Conservation (phyloP, 2,329 filamentous ascomycete genomes). For the Apiospora koreana region DNA sequence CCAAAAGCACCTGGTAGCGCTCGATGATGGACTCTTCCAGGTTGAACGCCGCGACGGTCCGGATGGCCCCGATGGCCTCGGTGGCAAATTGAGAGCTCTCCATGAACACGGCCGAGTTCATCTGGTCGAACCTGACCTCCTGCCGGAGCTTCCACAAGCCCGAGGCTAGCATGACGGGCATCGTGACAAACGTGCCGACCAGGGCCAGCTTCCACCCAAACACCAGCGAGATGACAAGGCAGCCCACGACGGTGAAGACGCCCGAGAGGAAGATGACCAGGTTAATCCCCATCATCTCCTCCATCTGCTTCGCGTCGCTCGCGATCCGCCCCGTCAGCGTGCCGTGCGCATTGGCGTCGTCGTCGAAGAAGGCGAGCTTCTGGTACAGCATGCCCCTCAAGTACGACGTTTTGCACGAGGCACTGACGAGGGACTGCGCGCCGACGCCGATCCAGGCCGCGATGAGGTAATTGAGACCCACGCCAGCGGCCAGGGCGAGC, state of each 20-base stretch:
- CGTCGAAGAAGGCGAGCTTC: conserved; percentile 58
- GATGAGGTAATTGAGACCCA: conserved; percentile 53
- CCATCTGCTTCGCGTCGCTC: conserved; percentile 54
- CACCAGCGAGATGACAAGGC: conserved; percentile 62
- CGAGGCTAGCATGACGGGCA: conserved; percentile 46
- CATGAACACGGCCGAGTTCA: conserved; percentile 65
- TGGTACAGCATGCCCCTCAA: conserved; percentile 48
- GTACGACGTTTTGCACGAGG: conserved; percentile 14
- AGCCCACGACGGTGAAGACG: conserved; percentile 63
- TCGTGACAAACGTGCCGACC: conserved; percentile 59
- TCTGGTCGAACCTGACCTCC: conserved; percentile 63
- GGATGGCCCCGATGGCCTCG: conserved; percentile 69
- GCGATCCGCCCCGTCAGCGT: conserved; percentile 54
- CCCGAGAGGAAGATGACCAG: conserved; percentile 61
- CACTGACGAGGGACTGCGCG: conserved; percentile 55
- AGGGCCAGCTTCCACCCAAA: conserved; percentile 75
- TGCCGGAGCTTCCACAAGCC: conserved; percentile 51
- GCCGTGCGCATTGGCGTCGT: conserved; percentile 55
- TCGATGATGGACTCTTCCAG: conserved; percentile 65
- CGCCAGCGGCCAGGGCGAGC: conserved; percentile 53
- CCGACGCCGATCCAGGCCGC: conserved; percentile 32
- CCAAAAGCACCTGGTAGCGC: conserved; percentile 59
- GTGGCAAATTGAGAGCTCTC: conserved; percentile 71
- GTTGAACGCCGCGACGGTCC: conserved; percentile 67
- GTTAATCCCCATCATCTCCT: conserved; percentile 61